Evolutionary conservation across 495 filamentous ascomycete genomes (phyloP).

Genomic region (Acidomyces sp.): DNA sequence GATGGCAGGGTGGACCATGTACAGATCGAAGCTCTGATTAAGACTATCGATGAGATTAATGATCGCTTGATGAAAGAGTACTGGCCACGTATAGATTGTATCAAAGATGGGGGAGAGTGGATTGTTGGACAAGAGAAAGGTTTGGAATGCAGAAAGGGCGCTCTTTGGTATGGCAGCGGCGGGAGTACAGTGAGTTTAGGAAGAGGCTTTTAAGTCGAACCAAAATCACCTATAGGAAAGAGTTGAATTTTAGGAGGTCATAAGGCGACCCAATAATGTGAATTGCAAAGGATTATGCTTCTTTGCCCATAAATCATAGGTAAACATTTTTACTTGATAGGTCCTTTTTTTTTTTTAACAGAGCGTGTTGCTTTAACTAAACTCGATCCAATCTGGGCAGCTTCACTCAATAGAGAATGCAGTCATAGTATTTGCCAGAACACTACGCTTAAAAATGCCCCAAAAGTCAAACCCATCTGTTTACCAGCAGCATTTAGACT

Average conservation of each 20-base stretch:
- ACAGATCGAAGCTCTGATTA: constrained; percentile 46
- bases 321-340: too few relatives aligned
- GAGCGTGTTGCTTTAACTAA: too few relatives aligned
- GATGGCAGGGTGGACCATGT: constrained; percentile 25
- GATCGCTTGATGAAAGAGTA: constrained; percentile 49
- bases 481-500: background rate
- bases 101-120: constrained; percentile 45
- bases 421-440: constrained; percentile 9
- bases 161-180: constrained; percentile 22
- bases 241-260: too few relatives aligned
- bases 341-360: too few relatives aligned
- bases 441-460: constrained; percentile 6
- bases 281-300: too few relatives aligned
- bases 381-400: too few relatives aligned
- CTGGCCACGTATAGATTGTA: constrained; percentile 44
- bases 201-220: constrained; percentile 20
- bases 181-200: constrained; percentile 18
- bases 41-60: constrained; percentile 65
- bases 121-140: constrained; percentile 28
- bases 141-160: constrained; percentile 17
- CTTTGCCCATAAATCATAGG: too few relatives aligned
- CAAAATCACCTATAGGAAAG: too few relatives aligned
- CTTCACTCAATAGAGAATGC: too few relatives aligned
- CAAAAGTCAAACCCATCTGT: constrained; percentile 9
- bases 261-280: too few relatives aligned